Base-by-base conservation (phyloP, 176 grass and related monocot species). In the Cenchrus purpureus region DNA sequence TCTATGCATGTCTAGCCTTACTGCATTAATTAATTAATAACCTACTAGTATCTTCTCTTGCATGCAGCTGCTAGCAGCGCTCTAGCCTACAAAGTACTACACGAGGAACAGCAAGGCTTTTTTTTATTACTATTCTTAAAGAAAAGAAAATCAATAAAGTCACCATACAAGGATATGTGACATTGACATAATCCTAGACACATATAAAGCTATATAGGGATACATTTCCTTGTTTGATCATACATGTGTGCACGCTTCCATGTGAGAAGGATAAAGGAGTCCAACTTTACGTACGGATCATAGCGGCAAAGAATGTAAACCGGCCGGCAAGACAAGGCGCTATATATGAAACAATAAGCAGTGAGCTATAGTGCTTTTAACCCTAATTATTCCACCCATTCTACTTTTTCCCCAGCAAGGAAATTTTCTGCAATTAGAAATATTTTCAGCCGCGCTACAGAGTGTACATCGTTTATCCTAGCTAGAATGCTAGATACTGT, bases 191-290 rank as follows among this genome's bases (percentile, higher is more conserved):
- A 69, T 44, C 40, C 13, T 70, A 55, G 50, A 42, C 50, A 20
- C 65, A 43, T 46, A 70, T 42, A 68, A 54, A 57, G 50, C 32
- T 70, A 53, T 70, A 53, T 12, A 68, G 11, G 6, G 4, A 69
- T 57, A 57, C 6, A 57, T 70, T 81, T 69, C 79, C 65, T 70
- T 14, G 57, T 81, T 81, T 70, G 79, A 69, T 43, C 28, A 79
- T 51, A 64, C 50, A 59, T 78, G 73, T 68, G 63, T 69, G 74
- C 52, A 78, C 20, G 51, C 50, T 77, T 68, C 62, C 83, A 85
- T 68, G 83, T 76, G 37, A 7, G 22, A 74, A 81, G 74, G 60
- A 81, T 79, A 57, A 80, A 54, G 77, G 32, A 44, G 34, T 32
- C 19, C 10, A 45, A 43, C 57, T 71, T 70, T 25, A 25, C 22